A percentile compares a stretch with the other conserved stretches of the same genome.
Conservation (phyloP, 176 grass and related monocot genomes). For the Musa beccarii region DNA sequence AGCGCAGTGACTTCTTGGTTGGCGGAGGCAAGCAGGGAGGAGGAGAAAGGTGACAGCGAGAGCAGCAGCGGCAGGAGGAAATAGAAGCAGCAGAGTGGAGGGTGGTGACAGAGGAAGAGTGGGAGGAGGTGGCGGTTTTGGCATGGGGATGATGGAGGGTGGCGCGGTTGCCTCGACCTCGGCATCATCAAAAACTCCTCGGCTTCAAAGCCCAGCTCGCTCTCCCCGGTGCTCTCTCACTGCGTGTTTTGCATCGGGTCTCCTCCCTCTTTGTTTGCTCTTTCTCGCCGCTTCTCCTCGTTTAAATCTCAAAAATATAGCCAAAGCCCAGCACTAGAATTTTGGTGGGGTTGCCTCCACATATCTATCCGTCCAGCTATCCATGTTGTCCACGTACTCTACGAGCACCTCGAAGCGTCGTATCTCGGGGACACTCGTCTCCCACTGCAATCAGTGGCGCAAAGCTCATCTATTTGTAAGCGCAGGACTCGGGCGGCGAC, state of each 20-base stretch:
- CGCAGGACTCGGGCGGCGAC: not conserved
- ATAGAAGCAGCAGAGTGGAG: not conserved
- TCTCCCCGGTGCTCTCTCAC: constrained; percentile 44
- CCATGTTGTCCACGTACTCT: no score
- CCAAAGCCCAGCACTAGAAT: no score
- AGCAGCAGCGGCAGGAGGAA: not conserved
- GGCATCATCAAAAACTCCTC: constrained; percentile 45
- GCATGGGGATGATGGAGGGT: constrained; percentile 6
- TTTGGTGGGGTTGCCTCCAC: no score
- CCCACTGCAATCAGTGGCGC: no score
- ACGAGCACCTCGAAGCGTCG: constrained; percentile 25
- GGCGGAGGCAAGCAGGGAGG: not conserved
- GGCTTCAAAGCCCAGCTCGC: constrained; percentile 40
- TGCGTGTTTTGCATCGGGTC: constrained; percentile 41
- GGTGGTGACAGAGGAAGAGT: not conserved
- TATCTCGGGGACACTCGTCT: not conserved
- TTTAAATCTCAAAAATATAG: not conserved
- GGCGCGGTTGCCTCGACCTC: constrained; percentile 24
- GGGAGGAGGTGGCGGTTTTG: constrained; percentile 26
- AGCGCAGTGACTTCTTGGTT: constrained; percentile 49
- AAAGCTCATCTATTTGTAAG: no score
- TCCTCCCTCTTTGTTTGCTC: constrained; percentile 12
- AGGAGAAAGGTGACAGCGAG: not conserved
- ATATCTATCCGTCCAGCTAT: no score
- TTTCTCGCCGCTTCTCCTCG: not conserved